Conservation (phyloP, 345 rosid species). For the Viola odorata region DNA sequence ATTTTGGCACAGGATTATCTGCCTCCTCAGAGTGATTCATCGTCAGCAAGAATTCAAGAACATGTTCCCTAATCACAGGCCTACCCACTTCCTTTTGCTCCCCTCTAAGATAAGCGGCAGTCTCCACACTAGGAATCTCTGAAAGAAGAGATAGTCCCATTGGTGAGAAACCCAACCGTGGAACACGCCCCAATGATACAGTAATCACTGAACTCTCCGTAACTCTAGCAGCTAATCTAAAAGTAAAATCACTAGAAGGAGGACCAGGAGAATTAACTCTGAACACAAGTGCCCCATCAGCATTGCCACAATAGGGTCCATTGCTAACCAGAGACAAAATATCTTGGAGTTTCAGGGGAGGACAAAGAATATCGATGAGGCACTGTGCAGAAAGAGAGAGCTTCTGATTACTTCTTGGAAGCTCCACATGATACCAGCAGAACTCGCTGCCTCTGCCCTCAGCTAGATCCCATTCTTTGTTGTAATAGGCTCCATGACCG, state of each 20-base stretch:
- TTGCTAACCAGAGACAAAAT: conserved; percentile 89
- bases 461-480: conserved; percentile 76
- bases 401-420: conserved; percentile 78
- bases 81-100: conserved; percentile 58
- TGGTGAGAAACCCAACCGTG: conserved; percentile 84
- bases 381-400: conserved; percentile 76
- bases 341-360: conserved; percentile 92
- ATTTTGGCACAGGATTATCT: conserved; percentile 88
- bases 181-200: conserved; percentile 86
- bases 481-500: conserved; percentile 59
- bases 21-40: conserved; percentile 99
- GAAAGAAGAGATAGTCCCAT: conserved; percentile 76
- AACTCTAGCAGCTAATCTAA: conserved; percentile 86
- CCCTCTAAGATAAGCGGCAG: conserved; percentile 36
- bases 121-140: conserved; percentile 82
- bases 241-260: conserved; percentile 65
- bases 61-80: conserved; percentile 91
- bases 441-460: conserved; percentile 72
- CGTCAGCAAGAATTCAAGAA: conserved; percentile 83
- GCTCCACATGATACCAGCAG: conserved; percentile 94
- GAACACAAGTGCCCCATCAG: conserved; percentile 88
- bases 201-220: conserved; percentile 87
- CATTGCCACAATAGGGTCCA: conserved; percentile 89
- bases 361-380: conserved; percentile 85
- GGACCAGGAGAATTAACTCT: conserved; percentile 96